Conservation (phyloP, 371 early-diverging fungal species). For the Apophysomyces sp. region DNA sequence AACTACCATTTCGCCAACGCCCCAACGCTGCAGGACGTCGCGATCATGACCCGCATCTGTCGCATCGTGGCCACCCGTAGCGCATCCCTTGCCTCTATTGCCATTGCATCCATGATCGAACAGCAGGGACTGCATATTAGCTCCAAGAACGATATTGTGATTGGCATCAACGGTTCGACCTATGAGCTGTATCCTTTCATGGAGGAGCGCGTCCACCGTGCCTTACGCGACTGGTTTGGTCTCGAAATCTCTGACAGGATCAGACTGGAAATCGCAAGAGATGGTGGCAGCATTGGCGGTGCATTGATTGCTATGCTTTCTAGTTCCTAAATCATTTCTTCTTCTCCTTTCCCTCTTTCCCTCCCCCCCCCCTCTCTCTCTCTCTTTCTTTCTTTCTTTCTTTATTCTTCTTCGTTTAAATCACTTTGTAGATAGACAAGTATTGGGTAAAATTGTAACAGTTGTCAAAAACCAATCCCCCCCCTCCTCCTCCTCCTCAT, state of each 20-base stretch:
- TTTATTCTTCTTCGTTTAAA: background rate
- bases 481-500: background rate
- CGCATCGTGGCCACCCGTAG: slow-evolving; percentile 37
- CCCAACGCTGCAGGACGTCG: slow-evolving; percentile 39
- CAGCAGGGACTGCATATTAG: slow-evolving; percentile 21
- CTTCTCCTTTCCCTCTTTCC: background rate
- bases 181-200: slow-evolving; percentile 44
- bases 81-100: slow-evolving; percentile 40
- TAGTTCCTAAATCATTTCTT: slow-evolving; percentile 7
- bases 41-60: slow-evolving; percentile 31
- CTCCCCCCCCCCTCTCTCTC: background rate
- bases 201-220: slow-evolving; percentile 27
- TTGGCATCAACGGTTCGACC: slow-evolving; percentile 47
- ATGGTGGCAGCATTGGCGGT: slow-evolving; percentile 49
- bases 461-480: background rate
- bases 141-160: slow-evolving; percentile 20
- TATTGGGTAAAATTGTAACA: background rate
- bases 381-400: too few species aligned
- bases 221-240: slow-evolving; percentile 42
- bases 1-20: slow-evolving; percentile 16
- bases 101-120: slow-evolving; percentile 37
- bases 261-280: slow-evolving; percentile 36
- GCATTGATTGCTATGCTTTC: slow-evolving; percentile 52
- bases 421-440: background rate
- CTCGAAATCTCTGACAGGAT: slow-evolving; percentile 24